Conservation (phyloP, 805 yeast genomes). For the Ogataea corticis region DNA sequence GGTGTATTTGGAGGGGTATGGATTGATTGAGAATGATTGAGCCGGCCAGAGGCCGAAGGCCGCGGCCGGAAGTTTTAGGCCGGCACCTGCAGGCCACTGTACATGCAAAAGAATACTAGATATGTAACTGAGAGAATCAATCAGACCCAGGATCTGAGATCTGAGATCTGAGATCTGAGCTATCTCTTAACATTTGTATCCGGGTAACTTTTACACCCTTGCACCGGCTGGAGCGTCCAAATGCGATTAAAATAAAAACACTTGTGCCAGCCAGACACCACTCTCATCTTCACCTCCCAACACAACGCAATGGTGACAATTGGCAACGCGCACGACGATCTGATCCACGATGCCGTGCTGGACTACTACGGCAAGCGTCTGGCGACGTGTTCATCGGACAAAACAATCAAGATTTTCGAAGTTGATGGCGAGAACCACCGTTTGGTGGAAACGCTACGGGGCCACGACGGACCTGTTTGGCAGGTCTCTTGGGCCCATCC, state of each 20-base stretch:
- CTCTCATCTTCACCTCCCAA: background rate
- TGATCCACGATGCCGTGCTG: conserved; percentile 94
- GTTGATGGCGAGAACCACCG: conserved; percentile 83
- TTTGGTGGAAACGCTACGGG: conserved; percentile 79
- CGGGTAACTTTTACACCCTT: background rate
- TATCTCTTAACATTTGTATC: too few relatives aligned
- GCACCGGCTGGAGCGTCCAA: background rate
- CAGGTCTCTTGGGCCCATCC: conserved; percentile 99
- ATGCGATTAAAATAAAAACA: background rate
- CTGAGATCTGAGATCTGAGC: too few relatives aligned
- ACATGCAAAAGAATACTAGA: background rate
- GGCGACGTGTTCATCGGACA: conserved; percentile 96
- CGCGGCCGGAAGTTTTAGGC: too few relatives aligned
- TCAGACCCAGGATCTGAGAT: too few relatives aligned
- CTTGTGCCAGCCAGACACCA: background rate
- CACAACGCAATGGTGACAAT: conserved; percentile 60
- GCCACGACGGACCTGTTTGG: conserved; percentile 99
- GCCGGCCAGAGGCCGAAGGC: too few relatives aligned
- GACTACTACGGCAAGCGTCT: conserved; percentile 95
- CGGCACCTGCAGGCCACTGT: too few relatives aligned
- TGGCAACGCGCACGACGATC: conserved; percentile 87
- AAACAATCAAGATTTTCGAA: conserved; percentile 91
- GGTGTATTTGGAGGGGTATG: conserved; percentile 46
- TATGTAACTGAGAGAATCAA: too few relatives aligned
- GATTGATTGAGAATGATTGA: conserved; percentile 37